These are phyloP conservation scores for Salix arbutifolia DNA, from an alignment of 345 rosid genomes.

Conservation along the genomic window DNA sequence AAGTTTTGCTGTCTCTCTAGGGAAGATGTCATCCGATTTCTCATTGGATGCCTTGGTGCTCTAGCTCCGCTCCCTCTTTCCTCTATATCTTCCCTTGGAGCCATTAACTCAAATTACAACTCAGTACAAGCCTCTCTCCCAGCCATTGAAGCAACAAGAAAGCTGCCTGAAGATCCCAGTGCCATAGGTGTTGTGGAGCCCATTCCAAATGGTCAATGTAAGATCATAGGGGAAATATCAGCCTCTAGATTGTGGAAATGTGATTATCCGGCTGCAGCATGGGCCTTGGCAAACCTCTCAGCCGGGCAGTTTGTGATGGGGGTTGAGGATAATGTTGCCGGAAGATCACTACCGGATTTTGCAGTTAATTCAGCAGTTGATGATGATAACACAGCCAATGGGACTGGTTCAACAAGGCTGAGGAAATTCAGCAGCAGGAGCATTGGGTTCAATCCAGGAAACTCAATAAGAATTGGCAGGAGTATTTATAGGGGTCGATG, in stretches of 20 bases:
- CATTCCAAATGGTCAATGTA: constrained; percentile 47
- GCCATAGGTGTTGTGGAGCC: constrained; percentile 76
- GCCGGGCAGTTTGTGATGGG: constrained; percentile 98
- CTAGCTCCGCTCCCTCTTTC: constrained; percentile 92
- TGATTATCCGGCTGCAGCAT: constrained; percentile 85
- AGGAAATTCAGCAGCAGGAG: constrained; percentile 88
- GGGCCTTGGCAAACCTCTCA: constrained; percentile 89
- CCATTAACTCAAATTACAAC: constrained; percentile 54
- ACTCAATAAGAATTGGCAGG: constrained; percentile 54
- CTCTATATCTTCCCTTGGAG: constrained; percentile 66
- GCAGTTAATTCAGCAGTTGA: constrained; percentile 39
- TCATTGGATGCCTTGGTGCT: constrained; percentile 96
- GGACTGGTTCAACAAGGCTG: constrained; percentile 37
- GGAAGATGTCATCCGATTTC: constrained; percentile 86
- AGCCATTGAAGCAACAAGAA: constrained; percentile 55
- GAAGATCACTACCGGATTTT: constrained; percentile 56
- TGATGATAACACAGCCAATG: constrained; percentile 25
- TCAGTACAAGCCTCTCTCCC: constrained; percentile 66
- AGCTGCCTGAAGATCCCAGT: constrained; percentile 61
- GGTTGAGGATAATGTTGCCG: constrained; percentile 69
- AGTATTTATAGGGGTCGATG: constrained; percentile 95
- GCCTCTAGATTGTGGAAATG: constrained; percentile 94
- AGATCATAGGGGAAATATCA: constrained; percentile 89
- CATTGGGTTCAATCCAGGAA: constrained; percentile 73
- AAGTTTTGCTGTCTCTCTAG: constrained; percentile 94